Evolutionary conservation across 2,329 filamentous ascomycete species (phyloP).

Genomic region (Colletotrichum musae): DNA sequence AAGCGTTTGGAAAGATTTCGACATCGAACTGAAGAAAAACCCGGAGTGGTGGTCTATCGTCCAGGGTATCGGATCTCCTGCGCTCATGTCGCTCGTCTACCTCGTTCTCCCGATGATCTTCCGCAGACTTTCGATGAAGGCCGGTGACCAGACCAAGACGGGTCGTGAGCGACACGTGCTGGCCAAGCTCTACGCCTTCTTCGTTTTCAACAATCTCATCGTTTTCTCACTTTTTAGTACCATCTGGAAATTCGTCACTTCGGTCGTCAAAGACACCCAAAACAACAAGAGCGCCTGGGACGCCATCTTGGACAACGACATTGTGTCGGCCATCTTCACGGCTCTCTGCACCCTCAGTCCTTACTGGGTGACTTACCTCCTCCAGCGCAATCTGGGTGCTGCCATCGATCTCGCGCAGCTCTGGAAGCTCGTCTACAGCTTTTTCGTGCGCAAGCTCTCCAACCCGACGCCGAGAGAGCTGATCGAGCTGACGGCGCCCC

Average conservation of each 20-base stretch:
- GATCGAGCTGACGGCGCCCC: constrained; percentile 93
- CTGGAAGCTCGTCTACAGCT: constrained; percentile 86
- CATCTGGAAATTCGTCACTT: constrained; percentile 80
- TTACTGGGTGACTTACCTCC: constrained; percentile 94
- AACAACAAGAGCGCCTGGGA: constrained; percentile 74
- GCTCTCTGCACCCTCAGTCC: constrained; percentile 86
- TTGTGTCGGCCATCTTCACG: constrained; percentile 76
- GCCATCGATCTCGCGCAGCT: constrained; percentile 95
- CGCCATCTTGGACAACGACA: constrained; percentile 75
- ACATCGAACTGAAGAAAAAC: constrained; percentile 72
- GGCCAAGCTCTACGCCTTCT: constrained; percentile 93
- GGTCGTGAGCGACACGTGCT: constrained; percentile 93
- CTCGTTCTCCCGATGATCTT: constrained; percentile 92
- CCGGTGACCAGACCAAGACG: constrained; percentile 92
- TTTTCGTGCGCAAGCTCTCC: constrained; percentile 86
- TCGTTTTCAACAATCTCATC: constrained; percentile 96
- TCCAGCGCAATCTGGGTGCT: constrained; percentile 93
- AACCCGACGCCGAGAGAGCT: constrained; percentile 90
- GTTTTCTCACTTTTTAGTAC: constrained; percentile 94
- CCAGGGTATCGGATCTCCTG: constrained; percentile 92
- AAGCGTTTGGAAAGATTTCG: constrained; percentile 83
- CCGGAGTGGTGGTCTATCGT: constrained; percentile 84
- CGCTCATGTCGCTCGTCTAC: constrained; percentile 89
- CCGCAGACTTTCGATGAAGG: constrained; percentile 84
- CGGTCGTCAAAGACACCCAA: constrained; percentile 72